phyloP scores from a whole-genome alignment of 2,329 filamentous ascomycete species.

The Verticillium longisporum region DNA sequence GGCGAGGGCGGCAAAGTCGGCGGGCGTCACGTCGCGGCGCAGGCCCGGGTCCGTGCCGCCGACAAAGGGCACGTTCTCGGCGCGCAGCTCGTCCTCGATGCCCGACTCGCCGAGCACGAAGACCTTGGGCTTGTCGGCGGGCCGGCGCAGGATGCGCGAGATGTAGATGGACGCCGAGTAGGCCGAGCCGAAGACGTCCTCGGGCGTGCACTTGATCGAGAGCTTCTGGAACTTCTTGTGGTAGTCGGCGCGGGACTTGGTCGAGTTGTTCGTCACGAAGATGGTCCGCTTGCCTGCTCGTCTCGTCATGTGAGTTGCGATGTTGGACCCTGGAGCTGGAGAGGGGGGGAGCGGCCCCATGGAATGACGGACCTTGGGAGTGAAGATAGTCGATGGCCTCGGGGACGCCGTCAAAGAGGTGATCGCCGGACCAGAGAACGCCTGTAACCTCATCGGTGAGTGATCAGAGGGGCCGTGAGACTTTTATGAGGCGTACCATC shows the following conservation, averaged over 20 bases:
- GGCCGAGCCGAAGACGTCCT: constrained; percentile 93
- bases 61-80: constrained; percentile 72
- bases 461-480: constrained; percentile 1
- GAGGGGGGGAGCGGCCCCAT: background rate
- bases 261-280: constrained; percentile 99
- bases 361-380: constrained; percentile 55
- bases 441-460: constrained; percentile 42
- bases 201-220: constrained; percentile 70
- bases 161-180: constrained; percentile 97
- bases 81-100: constrained; percentile 79
- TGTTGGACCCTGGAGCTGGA: background rate
- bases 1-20: constrained; percentile 74
- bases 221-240: constrained; percentile 80
- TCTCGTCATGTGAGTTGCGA: background rate
- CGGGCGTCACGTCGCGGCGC: constrained; percentile 69
- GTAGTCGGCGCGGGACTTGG: constrained; percentile 89
- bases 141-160: constrained; percentile 78
- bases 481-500: constrained; percentile 59
- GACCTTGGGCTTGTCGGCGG: constrained; percentile 79
- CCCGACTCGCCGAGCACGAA: constrained; percentile 89
- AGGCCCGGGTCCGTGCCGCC: constrained; percentile 79
- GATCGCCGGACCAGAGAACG: constrained; percentile 93
- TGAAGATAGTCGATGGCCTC: constrained; percentile 81
- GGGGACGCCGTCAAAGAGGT: constrained; percentile 76
- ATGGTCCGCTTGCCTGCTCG: constrained; percentile 75